Conservation (phyloP, 768 basidiomycete genomes). For the Calocera cornea region DNA sequence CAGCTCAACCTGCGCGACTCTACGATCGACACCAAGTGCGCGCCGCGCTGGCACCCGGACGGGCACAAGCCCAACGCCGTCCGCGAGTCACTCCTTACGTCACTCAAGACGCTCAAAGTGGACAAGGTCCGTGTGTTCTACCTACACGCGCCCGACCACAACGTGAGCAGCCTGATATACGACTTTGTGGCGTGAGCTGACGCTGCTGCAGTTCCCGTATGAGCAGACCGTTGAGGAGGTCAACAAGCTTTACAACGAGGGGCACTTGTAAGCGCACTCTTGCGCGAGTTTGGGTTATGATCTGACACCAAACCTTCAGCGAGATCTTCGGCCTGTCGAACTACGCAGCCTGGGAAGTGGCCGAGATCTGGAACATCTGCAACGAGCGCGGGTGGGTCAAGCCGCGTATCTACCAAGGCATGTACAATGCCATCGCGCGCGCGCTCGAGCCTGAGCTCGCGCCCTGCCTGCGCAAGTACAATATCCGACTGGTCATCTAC, state of each 20-base stretch:
- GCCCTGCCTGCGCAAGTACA: slow-evolving; percentile 34
- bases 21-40: slow-evolving; percentile 38
- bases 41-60: slow-evolving; percentile 22
- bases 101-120: slow-evolving; percentile 33
- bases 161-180: slow-evolving; percentile 20
- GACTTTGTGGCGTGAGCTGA: not conserved
- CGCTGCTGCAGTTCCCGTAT: not conserved
- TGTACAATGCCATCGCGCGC: slow-evolving; percentile 39
- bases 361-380: slow-evolving; percentile 46
- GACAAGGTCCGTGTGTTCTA: slow-evolving; percentile 43
- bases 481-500: slow-evolving; percentile 43
- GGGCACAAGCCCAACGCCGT: slow-evolving; percentile 32
- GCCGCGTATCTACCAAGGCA: slow-evolving; percentile 45
- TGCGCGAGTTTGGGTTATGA: not conserved
- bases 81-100: slow-evolving; percentile 33
- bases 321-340: slow-evolving; percentile 54
- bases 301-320: slow-evolving; percentile 18
- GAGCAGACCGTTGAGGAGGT: slow-evolving; percentile 1
- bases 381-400: slow-evolving; percentile 39
- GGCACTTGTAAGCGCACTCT: slow-evolving; percentile 34
- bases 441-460: slow-evolving; percentile 38
- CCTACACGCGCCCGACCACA: slow-evolving; percentile 47
- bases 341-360: slow-evolving; percentile 44
- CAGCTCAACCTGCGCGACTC: slow-evolving; percentile 31
- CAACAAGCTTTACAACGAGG: slow-evolving; percentile 43